Base-by-base conservation (phyloP, 23 red algal species). In the Gracilaria vermiculophylla region DNA sequence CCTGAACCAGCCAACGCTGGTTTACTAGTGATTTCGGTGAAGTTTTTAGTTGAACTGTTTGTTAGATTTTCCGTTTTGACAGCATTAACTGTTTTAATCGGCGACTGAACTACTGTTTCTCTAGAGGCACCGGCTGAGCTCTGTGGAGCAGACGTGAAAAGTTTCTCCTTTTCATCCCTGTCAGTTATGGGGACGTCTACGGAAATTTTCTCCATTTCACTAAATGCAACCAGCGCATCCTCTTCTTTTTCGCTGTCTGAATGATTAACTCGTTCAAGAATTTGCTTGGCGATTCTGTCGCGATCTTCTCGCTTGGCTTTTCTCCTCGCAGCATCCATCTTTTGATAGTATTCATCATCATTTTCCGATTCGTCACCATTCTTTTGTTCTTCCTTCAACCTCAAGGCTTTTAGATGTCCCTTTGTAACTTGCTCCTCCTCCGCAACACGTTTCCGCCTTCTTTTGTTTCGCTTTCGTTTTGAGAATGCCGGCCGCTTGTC, bases 191-290 rank as follows among this genome's bases (percentile, higher is more conserved):
- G 39, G 6, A 24, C 67, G 4, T 47, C 12, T 23, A 73, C 40
- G 10, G 73, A 77, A 47, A 88, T 65, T 42, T 76, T 52, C 15
- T 88, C 52, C 84, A 88, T 88, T 54, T 76, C 84, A 55, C 42
- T 76, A 69, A 76, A 88, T 14, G 57, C 56, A 44, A 76, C 36
- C 28, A 39, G 65, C 5, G 53, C 65, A 15, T 88, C 36, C 49
- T 76, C 20, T 43, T 70, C 84, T 10, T 77, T 55, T 28, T 54
- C 84, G 43, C 49, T 70, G 13, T 88, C 49, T 3, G 69, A 65
- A 24, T 62, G 49, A 61, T 78, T 17, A 44, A 88, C 73, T 55
- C 39, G 65, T 28, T 88, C 54, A 21, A 88, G 58, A 88, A 88
- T 88, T 31, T 32, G 45, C 20, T 64, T 42, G 6, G 53, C 72